Base-by-base conservation (phyloP, 1,284 basidiomycete genomes). In the Apiotrichum siamense region DNA sequence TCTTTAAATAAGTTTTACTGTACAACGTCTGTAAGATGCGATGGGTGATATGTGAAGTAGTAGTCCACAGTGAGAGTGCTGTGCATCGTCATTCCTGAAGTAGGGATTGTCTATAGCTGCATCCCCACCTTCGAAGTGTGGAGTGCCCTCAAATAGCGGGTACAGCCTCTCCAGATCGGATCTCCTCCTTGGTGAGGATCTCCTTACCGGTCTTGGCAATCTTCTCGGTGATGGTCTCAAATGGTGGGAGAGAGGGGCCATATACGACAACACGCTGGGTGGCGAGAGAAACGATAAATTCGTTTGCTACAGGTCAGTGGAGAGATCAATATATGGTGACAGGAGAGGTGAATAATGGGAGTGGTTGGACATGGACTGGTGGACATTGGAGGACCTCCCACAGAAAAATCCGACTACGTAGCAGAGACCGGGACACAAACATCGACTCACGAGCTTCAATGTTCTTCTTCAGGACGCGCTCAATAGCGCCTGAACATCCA, bases 121-220 rank as follows among this genome's bases (percentile, higher is more conserved):
- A 15, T 31, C 10, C 29, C 10, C 33, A 35, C 17, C 17, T 15
- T n/a, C 15, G 9, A 9, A 31, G 29, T 31, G 29, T 15, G 15
- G 9, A 6, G 32, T 42, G 37, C 3, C 35, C 42, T 21, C 24
- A 13, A 21, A 55, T 32, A 12, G 50, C 26, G 6, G 56, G 56
- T 4, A 54, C 50, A 6, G 44, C 36, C 17, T 24, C 49, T 23
- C 57, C 57, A 4, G 53, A 26, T 7, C 45, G 23, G 27, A 58
- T 55, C 54, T 58, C 50, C 48, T 63, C 60, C 52, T 67, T 60
- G 20, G 37, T 23, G 17, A 59, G 49, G 26, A 72, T 68, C 61
- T 65, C 58, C 57, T 75, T 75, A 32, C 73, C 73, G 3, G 73
- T 75, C 66, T 75, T 75, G 18, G 61, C 61, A 50, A 74, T 73